phyloP scores from a whole-genome alignment of 805 yeast genomes.

The Saccharomycopsis synnaedendra region DNA sequence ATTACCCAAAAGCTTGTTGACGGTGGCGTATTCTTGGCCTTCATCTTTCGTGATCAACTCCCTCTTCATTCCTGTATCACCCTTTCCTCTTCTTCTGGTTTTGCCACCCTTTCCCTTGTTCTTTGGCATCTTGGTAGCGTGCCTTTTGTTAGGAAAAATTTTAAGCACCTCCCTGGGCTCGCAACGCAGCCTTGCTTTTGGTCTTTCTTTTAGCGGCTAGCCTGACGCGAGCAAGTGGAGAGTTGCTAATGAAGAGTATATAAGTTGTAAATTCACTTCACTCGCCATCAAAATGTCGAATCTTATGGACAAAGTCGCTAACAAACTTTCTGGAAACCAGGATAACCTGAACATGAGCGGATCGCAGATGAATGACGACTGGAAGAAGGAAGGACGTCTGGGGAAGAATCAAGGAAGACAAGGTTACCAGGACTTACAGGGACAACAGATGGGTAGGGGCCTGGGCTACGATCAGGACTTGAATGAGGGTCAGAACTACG shows the following conservation, averaged over 20 bases:
- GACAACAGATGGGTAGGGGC: too few relatives aligned
- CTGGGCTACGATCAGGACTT: not conserved
- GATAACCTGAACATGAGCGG: not conserved
- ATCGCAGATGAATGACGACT: too few relatives aligned
- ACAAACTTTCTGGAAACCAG: slow-evolving; percentile 4
- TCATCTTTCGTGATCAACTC: slow-evolving; percentile 88
- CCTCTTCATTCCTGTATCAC: slow-evolving; percentile 86
- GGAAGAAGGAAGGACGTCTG: too few relatives aligned
- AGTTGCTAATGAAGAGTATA: not conserved
- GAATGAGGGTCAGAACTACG: too few relatives aligned
- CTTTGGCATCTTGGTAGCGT: slow-evolving; percentile 48
- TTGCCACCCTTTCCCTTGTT: slow-evolving; percentile 76
- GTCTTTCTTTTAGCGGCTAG: not conserved
- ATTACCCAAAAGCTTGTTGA: slow-evolving; percentile 95
- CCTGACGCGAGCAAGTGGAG: not conserved
- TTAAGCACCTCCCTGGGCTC: not conserved
- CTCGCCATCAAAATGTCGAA: slow-evolving; percentile 5
- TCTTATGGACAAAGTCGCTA: slow-evolving; percentile 7
- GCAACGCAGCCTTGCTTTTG: not conserved
- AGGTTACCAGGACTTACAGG: too few relatives aligned
- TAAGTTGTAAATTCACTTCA: not conserved
- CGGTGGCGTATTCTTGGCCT: slow-evolving; percentile 98
- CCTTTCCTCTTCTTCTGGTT: slow-evolving; percentile 96
- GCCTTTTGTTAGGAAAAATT: not conserved
- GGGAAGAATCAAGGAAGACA: too few relatives aligned